phyloP scores from a whole-genome alignment of 108 stramenopile species.

The Fragilariopsis cylindrus region DNA sequence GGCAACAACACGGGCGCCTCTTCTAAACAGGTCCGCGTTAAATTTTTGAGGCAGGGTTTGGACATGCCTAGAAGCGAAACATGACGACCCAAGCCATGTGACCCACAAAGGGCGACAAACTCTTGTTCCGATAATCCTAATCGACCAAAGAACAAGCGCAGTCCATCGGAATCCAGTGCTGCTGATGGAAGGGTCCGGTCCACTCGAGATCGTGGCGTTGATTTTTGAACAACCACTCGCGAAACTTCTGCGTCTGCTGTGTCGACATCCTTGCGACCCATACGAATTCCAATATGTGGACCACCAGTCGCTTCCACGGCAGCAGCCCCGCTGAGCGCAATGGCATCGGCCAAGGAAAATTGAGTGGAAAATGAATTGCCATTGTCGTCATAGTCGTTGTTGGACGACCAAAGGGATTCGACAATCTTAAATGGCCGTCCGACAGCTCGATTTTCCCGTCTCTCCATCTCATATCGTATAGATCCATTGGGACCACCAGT shows the following conservation, averaged over 20 bases:
- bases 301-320: constrained; percentile 52
- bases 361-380: not conserved
- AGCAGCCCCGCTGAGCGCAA: constrained; percentile 53
- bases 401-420: not conserved
- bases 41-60: constrained; percentile 48
- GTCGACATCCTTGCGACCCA: constrained; percentile 44
- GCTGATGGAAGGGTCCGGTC: constrained; percentile 54
- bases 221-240: constrained; percentile 4
- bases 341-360: constrained; percentile 56
- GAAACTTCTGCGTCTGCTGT: constrained; percentile 37
- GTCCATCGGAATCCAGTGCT: constrained; percentile 55
- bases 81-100: constrained; percentile 65
- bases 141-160: constrained; percentile 59
- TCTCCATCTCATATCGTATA: constrained; percentile 56
- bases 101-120: constrained; percentile 53
- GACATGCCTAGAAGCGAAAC: constrained; percentile 60
- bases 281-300: constrained; percentile 44
- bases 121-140: constrained; percentile 54
- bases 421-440: constrained; percentile 46
- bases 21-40: constrained; percentile 59
- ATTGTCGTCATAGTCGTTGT: not conserved
- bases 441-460: constrained; percentile 60
- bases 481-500: constrained; percentile 62
- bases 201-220: constrained; percentile 38
- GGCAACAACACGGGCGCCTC: constrained; percentile 60